Evolutionary conservation across 2,329 filamentous ascomycete genomes (phyloP).

Genomic region (Calycina herbarum): DNA sequence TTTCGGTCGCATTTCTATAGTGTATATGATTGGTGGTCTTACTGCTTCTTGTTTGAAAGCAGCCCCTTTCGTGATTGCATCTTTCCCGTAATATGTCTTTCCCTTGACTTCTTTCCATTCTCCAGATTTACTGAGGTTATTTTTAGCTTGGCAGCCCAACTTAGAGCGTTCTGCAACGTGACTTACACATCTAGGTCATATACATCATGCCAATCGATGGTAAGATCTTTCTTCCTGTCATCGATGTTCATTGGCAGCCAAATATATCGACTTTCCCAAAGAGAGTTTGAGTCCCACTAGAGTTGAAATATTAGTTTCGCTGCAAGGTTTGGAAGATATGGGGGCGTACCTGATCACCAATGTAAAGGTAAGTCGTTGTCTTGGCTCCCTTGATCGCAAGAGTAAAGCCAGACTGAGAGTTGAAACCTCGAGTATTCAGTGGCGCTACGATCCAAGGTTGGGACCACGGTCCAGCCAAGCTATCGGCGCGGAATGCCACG

Average conservation of each 20-base stretch:
- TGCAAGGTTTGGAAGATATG: neutral
- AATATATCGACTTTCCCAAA: slow-evolving; percentile 58
- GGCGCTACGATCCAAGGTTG: slow-evolving; percentile 54
- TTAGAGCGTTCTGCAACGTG: slow-evolving; percentile 22
- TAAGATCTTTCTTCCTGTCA: slow-evolving; percentile 50
- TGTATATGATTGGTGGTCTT: slow-evolving; percentile 35
- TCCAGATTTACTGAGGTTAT: neutral
- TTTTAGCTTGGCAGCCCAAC: neutral
- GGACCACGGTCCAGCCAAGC: slow-evolving; percentile 52
- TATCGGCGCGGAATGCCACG: slow-evolving; percentile 55
- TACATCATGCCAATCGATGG: slow-evolving; percentile 54
- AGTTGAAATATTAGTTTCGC: too few relatives aligned
- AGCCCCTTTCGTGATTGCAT: slow-evolving; percentile 47
- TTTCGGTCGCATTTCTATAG: neutral
- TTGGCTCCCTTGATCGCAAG: slow-evolving; percentile 49
- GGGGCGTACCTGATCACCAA: neutral
- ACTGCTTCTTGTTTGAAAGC: slow-evolving; percentile 58
- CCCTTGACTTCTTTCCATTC: slow-evolving; percentile 43
- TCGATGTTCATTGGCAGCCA: slow-evolving; percentile 56
- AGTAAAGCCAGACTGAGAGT: slow-evolving; percentile 53
- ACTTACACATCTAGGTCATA: slow-evolving; percentile 54
- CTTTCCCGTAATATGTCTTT: slow-evolving; percentile 47
- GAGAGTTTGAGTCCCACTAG: slow-evolving; percentile 53
- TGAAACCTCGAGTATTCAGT: slow-evolving; percentile 52
- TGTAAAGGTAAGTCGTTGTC: slow-evolving; percentile 41